phyloP scores from a whole-genome alignment of 345 rosid species.

The Nephelium lappaceum region DNA sequence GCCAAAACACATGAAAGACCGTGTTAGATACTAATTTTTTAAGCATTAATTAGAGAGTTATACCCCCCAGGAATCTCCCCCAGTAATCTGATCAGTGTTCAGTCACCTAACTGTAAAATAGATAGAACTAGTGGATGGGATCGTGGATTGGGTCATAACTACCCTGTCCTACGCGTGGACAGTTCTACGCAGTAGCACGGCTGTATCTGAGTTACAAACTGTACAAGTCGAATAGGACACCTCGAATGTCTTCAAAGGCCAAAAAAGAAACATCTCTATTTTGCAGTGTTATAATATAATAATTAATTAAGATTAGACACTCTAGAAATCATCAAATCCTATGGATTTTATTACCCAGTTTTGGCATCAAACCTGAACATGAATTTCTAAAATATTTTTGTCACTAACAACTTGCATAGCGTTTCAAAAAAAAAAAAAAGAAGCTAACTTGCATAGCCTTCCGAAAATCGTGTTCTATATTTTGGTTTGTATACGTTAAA shows the following conservation, averaged over 20 bases:
- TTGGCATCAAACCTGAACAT: background rate
- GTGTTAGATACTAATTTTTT: background rate
- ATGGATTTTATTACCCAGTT: background rate
- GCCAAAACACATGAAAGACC: background rate
- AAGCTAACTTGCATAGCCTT: no score
- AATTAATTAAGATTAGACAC: background rate
- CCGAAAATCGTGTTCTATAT: background rate
- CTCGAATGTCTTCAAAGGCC: background rate
- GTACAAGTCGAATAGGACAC: conserved; percentile 5
- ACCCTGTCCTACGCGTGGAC: background rate
- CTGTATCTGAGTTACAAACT: background rate
- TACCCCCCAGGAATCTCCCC: background rate
- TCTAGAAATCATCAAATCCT: background rate
- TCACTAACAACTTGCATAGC: background rate
- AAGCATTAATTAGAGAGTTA: background rate
- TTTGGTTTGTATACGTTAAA: background rate
- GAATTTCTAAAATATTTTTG: background rate
- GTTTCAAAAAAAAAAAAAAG: no score
- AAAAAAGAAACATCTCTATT: conserved; percentile 17
- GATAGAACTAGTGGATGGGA: background rate
- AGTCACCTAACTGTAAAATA: background rate
- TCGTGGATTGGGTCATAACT: background rate
- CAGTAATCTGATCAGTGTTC: background rate
- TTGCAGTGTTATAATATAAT: background rate
- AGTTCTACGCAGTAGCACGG: background rate